phyloP scores from a whole-genome alignment of 2,329 filamentous ascomycete genomes.

The Hypoxylon rubiginosum region DNA sequence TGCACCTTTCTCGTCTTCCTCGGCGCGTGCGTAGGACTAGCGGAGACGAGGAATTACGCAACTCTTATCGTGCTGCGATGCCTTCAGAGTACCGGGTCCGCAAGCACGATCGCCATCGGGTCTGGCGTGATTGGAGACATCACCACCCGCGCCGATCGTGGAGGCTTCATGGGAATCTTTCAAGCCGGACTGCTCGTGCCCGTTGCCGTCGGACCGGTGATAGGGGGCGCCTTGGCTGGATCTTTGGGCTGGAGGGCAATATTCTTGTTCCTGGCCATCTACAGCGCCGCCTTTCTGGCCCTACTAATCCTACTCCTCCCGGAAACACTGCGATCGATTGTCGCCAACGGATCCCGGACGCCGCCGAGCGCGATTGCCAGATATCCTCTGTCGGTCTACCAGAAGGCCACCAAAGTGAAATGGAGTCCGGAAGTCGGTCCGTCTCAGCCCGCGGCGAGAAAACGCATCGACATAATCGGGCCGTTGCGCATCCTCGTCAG shows the following conservation, averaged over 20 bases:
- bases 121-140: conserved; percentile 70
- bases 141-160: conserved; percentile 68
- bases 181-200: conserved; percentile 55
- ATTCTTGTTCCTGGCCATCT: conserved; percentile 68
- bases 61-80: conserved; percentile 64
- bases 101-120: conserved; percentile 67
- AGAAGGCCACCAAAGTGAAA: conserved; percentile 47
- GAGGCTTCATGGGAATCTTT: conserved; percentile 65
- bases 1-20: conserved; percentile 62
- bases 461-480: conserved; percentile 59
- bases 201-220: conserved; percentile 60
- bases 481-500: conserved; percentile 62
- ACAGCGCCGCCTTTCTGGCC: conserved; percentile 54
- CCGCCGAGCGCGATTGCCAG: conserved; percentile 40
- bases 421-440: conserved; percentile 37
- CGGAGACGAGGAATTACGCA: conserved; percentile 59
- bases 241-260: conserved; percentile 66
- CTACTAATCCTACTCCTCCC: conserved; percentile 61
- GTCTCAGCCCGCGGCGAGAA: conserved; percentile 43
- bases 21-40: conserved; percentile 62
- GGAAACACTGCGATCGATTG: conserved; percentile 59
- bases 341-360: conserved; percentile 57
- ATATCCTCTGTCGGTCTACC: conserved; percentile 54
- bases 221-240: conserved; percentile 65
- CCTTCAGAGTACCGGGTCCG: conserved; percentile 66